Percentiles rank a stretch among this genome's conserved stretches.
Conservation (phyloP, 2,329 filamentous ascomycete species). For the Allantophomopsis cytisporea region DNA sequence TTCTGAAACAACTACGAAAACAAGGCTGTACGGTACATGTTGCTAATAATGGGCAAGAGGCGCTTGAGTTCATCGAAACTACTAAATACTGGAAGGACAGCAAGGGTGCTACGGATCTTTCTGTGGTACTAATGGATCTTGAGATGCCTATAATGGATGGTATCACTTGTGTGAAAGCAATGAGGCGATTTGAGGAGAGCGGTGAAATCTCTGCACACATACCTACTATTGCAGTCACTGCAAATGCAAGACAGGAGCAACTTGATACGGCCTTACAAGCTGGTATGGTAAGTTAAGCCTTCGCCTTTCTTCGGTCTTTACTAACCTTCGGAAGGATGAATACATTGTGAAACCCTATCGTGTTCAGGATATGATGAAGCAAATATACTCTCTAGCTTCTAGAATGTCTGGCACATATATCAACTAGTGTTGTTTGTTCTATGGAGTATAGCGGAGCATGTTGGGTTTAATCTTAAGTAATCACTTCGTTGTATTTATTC, state of each 20-base stretch:
- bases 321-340: neutral
- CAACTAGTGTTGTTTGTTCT: too few species aligned
- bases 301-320: neutral
- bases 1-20: slow-evolving; percentile 31
- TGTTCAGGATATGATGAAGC: neutral
- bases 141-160: slow-evolving; percentile 63
- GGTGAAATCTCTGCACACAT: slow-evolving; percentile 32
- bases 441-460: too few species aligned
- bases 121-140: slow-evolving; percentile 57
- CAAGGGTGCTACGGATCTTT: slow-evolving; percentile 26
- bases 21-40: slow-evolving; percentile 24
- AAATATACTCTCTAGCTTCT: too few species aligned
- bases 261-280: slow-evolving; percentile 8
- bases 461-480: too few species aligned
- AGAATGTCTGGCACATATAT: too few species aligned
- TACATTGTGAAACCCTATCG: neutral
- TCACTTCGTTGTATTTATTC: too few species aligned
- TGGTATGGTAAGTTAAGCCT: slow-evolving; percentile 1
- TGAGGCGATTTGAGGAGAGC: slow-evolving; percentile 43
- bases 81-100: slow-evolving; percentile 1
- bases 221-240: slow-evolving; percentile 17
- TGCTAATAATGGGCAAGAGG: slow-evolving; percentile 39
- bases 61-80: slow-evolving; percentile 23
- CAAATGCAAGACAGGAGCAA: slow-evolving; percentile 16
- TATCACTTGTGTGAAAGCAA: slow-evolving; percentile 46